Evolutionary conservation across 305 asterid species (phyloP).

Genomic region (Fraxinus xanthoxyloides): DNA sequence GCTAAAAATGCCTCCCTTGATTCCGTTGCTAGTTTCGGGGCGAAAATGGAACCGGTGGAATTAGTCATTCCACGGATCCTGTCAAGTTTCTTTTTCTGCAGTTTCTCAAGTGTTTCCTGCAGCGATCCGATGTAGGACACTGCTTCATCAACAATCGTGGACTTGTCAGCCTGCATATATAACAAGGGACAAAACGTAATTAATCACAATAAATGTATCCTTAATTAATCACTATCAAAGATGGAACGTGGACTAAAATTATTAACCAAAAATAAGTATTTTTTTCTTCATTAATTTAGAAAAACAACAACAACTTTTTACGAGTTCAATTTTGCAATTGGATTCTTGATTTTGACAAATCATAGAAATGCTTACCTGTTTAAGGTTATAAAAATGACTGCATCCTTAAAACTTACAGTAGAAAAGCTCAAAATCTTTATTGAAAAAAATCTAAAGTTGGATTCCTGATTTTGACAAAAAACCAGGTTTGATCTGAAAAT

Average conservation of each 20-base stretch:
- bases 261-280: too few relatives aligned
- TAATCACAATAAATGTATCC: not conserved
- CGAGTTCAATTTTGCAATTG: not conserved
- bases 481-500: constrained; percentile 1
- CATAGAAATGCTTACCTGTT: not conserved
- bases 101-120: constrained; percentile 22
- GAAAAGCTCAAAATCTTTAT: not conserved
- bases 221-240: not conserved
- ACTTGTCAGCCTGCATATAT: constrained; percentile 34
- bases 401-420: not conserved
- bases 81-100: constrained; percentile 34
- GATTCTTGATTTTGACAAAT: not conserved
- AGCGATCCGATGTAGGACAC: constrained; percentile 28
- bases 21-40: constrained; percentile 13
- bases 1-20: constrained; percentile 23
- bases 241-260: not conserved
- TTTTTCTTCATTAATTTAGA: not conserved
- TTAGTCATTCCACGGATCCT: constrained; percentile 19
- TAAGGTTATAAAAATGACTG: not conserved
- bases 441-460: not conserved
- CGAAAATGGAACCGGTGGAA: not conserved
- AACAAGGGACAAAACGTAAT: not conserved
- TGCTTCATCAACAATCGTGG: constrained; percentile 43
- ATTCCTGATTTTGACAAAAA: constrained; percentile 18
- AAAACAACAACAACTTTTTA: not conserved